A percentile compares a stretch with the other conserved stretches of the same genome.
Conservation (phyloP, 2,329 filamentous ascomycete species). For the Colletotrichum incanum region DNA sequence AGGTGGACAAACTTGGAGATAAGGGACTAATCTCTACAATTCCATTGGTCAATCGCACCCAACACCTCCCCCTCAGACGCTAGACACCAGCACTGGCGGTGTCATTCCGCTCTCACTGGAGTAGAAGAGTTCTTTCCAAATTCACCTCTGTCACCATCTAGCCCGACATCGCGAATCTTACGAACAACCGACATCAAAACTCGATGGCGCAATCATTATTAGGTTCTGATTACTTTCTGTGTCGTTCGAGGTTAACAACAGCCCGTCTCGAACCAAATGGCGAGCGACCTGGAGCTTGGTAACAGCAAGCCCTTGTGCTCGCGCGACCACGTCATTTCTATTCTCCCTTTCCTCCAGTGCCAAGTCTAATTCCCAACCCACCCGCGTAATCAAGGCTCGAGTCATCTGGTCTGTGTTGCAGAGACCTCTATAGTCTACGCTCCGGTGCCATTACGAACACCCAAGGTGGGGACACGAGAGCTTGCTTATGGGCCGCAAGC, state of each 20-base stretch:
- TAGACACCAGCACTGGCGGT: not conserved
- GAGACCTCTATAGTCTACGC: not conserved
- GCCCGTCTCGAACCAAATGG: not conserved
- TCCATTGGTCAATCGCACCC: not conserved
- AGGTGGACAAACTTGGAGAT: not conserved
- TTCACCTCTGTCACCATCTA: slow-evolving; percentile 1
- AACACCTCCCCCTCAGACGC: too few species aligned
- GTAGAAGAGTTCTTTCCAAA: not conserved
- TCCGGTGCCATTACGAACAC: not conserved
- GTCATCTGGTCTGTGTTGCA: not conserved
- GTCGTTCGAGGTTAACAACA: not conserved
- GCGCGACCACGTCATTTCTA: not conserved
- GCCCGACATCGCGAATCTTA: not conserved
- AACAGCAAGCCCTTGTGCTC: not conserved
- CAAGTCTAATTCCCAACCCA: not conserved
- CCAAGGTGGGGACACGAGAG: not conserved
- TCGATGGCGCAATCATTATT: too few species aligned
- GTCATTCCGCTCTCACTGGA: not conserved
- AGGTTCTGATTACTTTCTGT: not conserved
- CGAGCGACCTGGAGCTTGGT: not conserved
- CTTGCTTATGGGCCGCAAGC: not conserved
- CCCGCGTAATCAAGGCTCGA: not conserved
- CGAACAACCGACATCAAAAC: too few species aligned
- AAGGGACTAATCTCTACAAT: not conserved
- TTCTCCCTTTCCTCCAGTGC: not conserved